These are phyloP conservation scores for Cicer bijugum DNA, from an alignment of 306 rosid species.

Conservation along the genomic window DNA sequence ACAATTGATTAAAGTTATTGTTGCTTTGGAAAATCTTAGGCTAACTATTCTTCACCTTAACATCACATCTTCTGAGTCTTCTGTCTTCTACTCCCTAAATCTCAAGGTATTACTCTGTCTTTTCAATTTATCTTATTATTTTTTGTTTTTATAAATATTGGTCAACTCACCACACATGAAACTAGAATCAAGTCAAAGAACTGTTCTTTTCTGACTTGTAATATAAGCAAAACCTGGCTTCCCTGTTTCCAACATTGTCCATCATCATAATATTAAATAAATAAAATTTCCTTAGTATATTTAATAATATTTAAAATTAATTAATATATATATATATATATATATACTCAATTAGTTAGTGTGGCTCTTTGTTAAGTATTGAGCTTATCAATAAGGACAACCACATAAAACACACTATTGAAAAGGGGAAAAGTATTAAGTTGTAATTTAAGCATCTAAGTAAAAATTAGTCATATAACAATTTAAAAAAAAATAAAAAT, in stretches of 20 bases:
- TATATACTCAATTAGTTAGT: not conserved
- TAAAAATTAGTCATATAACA: too few species aligned
- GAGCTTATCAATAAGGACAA: too few species aligned
- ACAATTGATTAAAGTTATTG: constrained; percentile 72
- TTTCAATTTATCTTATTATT: not conserved
- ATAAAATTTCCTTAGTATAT: not conserved
- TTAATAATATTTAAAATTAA: constrained; percentile 19
- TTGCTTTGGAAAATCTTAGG: constrained; percentile 81
- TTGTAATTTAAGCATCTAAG: too few species aligned
- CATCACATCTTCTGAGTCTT: constrained; percentile 65
- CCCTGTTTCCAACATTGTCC: constrained; percentile 44
- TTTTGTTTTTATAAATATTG: not conserved
- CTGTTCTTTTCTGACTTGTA: constrained; percentile 56
- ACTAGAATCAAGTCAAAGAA: constrained; percentile 55
- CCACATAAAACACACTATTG: too few species aligned
- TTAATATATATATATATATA: not conserved
- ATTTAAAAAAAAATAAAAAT: too few species aligned
- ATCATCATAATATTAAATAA: not conserved
- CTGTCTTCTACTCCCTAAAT: constrained; percentile 83
- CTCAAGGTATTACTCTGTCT: constrained; percentile 78
- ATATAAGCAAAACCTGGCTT: constrained; percentile 51
- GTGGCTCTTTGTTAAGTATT: too few species aligned
- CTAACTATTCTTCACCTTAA: constrained; percentile 85
- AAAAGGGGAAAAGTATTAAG: too few species aligned
- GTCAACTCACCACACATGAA: constrained; percentile 53